Conservation (phyloP, 805 yeast species). For the Wickerhamomyces rabaulensis region DNA sequence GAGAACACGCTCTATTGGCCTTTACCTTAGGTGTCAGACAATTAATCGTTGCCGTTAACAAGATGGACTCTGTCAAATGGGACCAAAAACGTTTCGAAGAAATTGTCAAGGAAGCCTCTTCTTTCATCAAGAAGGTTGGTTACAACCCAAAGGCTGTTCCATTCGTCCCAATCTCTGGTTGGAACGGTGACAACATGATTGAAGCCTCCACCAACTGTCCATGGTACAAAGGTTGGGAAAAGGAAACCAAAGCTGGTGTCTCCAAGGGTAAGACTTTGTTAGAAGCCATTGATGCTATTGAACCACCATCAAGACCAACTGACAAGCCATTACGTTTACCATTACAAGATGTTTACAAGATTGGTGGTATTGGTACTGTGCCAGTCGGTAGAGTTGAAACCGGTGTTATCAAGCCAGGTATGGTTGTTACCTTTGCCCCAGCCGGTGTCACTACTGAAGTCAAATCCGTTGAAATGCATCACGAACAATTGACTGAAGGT, state of each 20-base stretch:
- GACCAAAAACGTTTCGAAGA: constrained; percentile 75
- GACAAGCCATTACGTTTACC: constrained; percentile 91
- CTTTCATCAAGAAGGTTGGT: constrained; percentile 86
- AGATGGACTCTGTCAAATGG: constrained; percentile 93
- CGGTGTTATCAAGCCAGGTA: constrained; percentile 90
- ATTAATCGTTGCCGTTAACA: constrained; percentile 87
- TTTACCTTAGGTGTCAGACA: constrained; percentile 86
- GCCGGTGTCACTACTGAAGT: constrained; percentile 91
- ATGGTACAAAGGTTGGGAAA: constrained; percentile 91
- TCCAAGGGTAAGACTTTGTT: constrained; percentile 77
- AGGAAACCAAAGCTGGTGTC: constrained; percentile 78
- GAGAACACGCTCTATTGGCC: constrained; percentile 91
- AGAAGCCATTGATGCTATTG: constrained; percentile 85
- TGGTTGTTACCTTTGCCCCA: constrained; percentile 88
- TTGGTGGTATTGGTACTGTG: constrained; percentile 93
- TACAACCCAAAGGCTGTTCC: constrained; percentile 86
- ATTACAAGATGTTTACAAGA: constrained; percentile 90
- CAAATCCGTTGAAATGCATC: constrained; percentile 92
- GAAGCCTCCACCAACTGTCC: constrained; percentile 77
- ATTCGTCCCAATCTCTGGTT: constrained; percentile 89
- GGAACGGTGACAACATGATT: constrained; percentile 94
- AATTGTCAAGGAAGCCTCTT: constrained; percentile 71
- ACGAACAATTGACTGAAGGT: constrained; percentile 82
- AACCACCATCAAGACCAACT: constrained; percentile 80
- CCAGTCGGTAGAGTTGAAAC: constrained; percentile 96